Conservation (phyloP, 2,329 filamentous ascomycete species). For the Talaromyces sp. region DNA sequence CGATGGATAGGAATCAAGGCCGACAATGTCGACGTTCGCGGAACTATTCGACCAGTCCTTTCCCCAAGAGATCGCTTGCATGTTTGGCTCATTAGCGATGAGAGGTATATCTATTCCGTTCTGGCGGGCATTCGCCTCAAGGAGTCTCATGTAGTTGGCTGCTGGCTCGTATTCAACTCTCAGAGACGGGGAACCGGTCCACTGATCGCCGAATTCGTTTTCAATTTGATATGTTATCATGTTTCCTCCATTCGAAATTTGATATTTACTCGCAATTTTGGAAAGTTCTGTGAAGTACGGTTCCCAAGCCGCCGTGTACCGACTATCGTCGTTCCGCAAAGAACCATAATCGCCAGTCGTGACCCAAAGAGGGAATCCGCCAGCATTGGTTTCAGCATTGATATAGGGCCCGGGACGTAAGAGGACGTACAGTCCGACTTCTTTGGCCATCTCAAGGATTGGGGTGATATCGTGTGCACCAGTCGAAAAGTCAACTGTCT, state of each 20-base stretch:
- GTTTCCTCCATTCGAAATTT: constrained; percentile 79
- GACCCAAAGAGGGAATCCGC: constrained; percentile 78
- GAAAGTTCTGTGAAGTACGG: constrained; percentile 55
- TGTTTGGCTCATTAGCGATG: constrained; percentile 69
- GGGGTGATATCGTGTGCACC: constrained; percentile 70
- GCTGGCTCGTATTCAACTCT: constrained; percentile 49
- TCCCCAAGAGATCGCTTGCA: constrained; percentile 57
- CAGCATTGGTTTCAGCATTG: constrained; percentile 71
- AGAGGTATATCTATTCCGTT: constrained; percentile 70
- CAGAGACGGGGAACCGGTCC: constrained; percentile 42
- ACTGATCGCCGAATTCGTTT: constrained; percentile 58
- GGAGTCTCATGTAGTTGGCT: constrained; percentile 64
- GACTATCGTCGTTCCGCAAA: constrained; percentile 59
- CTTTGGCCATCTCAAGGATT: constrained; percentile 71
- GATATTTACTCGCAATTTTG: constrained; percentile 64
- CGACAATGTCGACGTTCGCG: constrained; percentile 60
- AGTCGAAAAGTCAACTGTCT: constrained; percentile 36
- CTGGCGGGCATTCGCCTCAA: constrained; percentile 63
- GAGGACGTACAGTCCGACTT: constrained; percentile 72
- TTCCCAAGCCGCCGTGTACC: constrained; percentile 63
- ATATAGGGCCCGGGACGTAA: constrained; percentile 70
- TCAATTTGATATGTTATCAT: constrained; percentile 76
- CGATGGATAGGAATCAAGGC: constrained; percentile 60
- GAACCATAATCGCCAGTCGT: constrained; percentile 58
- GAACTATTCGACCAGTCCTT: constrained; percentile 55